Base-by-base conservation (phyloP, 2,329 filamentous ascomycete species). In the Microdochium paspali region DNA sequence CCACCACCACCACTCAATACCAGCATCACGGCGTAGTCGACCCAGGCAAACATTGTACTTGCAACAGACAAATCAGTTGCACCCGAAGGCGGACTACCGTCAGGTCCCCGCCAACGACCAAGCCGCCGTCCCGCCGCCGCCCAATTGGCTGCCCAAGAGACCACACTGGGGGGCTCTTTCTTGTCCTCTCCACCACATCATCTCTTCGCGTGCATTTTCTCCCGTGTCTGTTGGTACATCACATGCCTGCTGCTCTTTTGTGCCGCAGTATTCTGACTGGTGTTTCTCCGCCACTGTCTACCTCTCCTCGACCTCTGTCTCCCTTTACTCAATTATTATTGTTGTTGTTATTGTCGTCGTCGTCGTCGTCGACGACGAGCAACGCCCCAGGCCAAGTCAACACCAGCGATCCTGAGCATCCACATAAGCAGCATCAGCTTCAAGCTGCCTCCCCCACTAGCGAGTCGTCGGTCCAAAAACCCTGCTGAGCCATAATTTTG, bases 201-300 rank as follows among this genome's bases (percentile, higher is more conserved):
- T 40, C 35, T 40, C 35, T 20, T 40, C 35, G 35, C 35, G 35
- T 20, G 35, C 35, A 40, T 40, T 40, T 40, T 40, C 35, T 40
- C 35, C 35, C 35, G 18, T 20, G 15, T 20, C 18, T 20, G 35
- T 18, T 15, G 35, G 15, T 9, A n/a, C 35, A 40, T n/a, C 35
- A 15, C 31, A 18, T n/a, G 10, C 10, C 31, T 35, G 31, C 31
- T 35, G 10, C 31, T 35, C 31, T n/a, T 35, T 13, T n/a, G n/a
- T n/a, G n/a, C 31, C 10, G 18, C 31, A 18, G 31, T 35, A 21
- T 40, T 12, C 18, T 12, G 6, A 40, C 35, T 40, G n/a, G 9
- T 40, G 13, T 20, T 40, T 21, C 35, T n/a, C 35, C 23, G 35
- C 18, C 35, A 20, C 35, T 21, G 35, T 20, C 18, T n/a, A n/a